Percentiles rank a stretch among this genome's conserved stretches.
These are phyloP conservation scores for Cladobotryum mycophilum DNA, from an alignment of 2,329 filamentous ascomycete genomes.

Conservation along the genomic window DNA sequence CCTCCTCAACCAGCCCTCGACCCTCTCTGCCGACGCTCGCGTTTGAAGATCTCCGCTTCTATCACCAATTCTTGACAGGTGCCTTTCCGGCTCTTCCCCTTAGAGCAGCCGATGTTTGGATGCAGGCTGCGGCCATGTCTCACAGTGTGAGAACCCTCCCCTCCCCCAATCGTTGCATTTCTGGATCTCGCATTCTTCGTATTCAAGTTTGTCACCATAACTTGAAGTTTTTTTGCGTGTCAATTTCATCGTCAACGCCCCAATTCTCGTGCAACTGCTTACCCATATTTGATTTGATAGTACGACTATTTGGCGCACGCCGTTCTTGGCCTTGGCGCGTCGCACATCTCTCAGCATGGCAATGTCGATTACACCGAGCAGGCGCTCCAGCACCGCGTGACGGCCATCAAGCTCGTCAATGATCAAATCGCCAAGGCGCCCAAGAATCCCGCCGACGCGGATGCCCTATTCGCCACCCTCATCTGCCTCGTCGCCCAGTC, in stretches of 20 bases:
- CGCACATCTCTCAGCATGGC: slow-evolving; percentile 27
- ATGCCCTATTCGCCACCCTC: slow-evolving; percentile 30
- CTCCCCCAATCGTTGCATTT: background rate
- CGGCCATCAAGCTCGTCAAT: slow-evolving; percentile 31
- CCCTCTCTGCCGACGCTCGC: slow-evolving; percentile 23
- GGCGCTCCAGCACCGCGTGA: slow-evolving; percentile 30
- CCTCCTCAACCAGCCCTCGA: slow-evolving; percentile 7
- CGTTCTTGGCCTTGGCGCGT: slow-evolving; percentile 32
- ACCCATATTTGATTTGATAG: slow-evolving; percentile 14
- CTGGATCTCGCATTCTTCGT: background rate
- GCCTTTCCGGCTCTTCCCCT: slow-evolving; percentile 34
- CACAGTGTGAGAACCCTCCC: slow-evolving; percentile 24
- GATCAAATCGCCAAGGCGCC: slow-evolving; percentile 21
- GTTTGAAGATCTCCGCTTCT: slow-evolving; percentile 42
- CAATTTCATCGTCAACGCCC: background rate
- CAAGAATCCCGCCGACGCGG: slow-evolving; percentile 24
- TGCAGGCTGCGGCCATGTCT: slow-evolving; percentile 27
- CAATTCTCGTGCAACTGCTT: background rate
- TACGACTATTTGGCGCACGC: slow-evolving; percentile 33
- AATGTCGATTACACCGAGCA: slow-evolving; percentile 21
- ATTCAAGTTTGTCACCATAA: background rate
- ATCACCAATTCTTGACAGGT: slow-evolving; percentile 42
- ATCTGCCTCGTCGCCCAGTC: slow-evolving; percentile 31
- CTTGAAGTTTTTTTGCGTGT: background rate
- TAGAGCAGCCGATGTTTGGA: slow-evolving; percentile 26